Evolutionary conservation across 352 stramenopile species (phyloP).

Genomic region (Stephanocyclus meneghinianus): DNA sequence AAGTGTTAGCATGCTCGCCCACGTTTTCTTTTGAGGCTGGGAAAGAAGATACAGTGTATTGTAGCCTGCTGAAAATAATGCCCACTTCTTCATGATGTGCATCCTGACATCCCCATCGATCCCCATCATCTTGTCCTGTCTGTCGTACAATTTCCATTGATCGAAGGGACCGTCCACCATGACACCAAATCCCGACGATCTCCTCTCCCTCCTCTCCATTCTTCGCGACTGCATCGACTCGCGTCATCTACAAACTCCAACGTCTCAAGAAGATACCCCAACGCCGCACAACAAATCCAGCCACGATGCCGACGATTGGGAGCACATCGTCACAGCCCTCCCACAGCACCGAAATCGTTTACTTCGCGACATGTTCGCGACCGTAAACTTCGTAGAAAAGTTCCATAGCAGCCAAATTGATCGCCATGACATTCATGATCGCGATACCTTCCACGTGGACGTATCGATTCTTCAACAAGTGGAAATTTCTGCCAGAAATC

Average conservation of each 20-base stretch:
- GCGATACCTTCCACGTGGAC: not conserved
- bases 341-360: slow-evolving; percentile 20
- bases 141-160: too few relatives aligned
- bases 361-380: slow-evolving; percentile 2
- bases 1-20: too few relatives aligned
- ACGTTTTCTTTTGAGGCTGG: too few relatives aligned
- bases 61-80: too few relatives aligned
- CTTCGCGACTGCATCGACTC: slow-evolving; percentile 14
- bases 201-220: slow-evolving; percentile 46
- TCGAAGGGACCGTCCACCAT: not conserved
- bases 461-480: not conserved
- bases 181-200: slow-evolving; percentile 21
- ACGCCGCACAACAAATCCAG: too few relatives aligned
- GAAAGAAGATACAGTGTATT: too few relatives aligned
- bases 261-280: not conserved
- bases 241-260: not conserved
- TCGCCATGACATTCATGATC: not conserved
- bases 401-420: not conserved
- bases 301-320: not conserved
- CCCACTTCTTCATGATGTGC: too few relatives aligned
- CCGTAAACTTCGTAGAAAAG: slow-evolving; percentile 6
- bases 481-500: slow-evolving; percentile 4
- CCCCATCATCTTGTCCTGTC: too few relatives aligned
- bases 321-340: slow-evolving; percentile 13
- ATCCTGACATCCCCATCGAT: too few relatives aligned